Evolutionary conservation across 441 rosid genomes (phyloP).

Genomic region (Syzygium syzygioides): DNA sequence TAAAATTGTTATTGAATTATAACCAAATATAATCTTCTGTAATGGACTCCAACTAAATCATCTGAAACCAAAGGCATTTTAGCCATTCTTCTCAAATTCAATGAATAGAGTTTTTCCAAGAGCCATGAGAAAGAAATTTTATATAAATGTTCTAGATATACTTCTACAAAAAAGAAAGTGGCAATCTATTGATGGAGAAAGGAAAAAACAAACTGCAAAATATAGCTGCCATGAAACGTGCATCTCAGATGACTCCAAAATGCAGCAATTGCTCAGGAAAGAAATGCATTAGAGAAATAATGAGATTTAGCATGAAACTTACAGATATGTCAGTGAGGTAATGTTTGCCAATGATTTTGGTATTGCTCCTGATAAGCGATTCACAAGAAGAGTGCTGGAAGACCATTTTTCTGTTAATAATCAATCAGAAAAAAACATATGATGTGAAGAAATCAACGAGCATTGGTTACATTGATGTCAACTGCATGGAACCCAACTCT

Average conservation of each 20-base stretch:
- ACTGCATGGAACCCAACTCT: conserved; percentile 48
- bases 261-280: background rate
- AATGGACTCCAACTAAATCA: background rate
- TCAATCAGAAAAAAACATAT: background rate
- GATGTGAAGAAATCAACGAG: background rate
- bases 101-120: background rate
- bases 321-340: conserved; percentile 44
- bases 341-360: conserved; percentile 46
- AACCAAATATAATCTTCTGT: background rate
- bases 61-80: background rate
- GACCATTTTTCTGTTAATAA: background rate
- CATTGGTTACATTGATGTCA: conserved; percentile 34
- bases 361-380: conserved; percentile 52
- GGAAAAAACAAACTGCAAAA: background rate
- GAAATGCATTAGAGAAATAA: background rate
- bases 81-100: background rate
- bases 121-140: background rate
- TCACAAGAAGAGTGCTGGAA: conserved; percentile 50
- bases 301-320: conserved; percentile 10
- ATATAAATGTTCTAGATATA: background rate
- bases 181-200: background rate
- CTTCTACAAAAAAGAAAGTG: background rate
- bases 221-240: background rate
- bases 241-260: background rate
- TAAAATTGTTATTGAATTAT: background rate